These are phyloP conservation scores for Aureobasidium leucospermi DNA, from an alignment of 2,329 filamentous ascomycete genomes.

Conservation along the genomic window DNA sequence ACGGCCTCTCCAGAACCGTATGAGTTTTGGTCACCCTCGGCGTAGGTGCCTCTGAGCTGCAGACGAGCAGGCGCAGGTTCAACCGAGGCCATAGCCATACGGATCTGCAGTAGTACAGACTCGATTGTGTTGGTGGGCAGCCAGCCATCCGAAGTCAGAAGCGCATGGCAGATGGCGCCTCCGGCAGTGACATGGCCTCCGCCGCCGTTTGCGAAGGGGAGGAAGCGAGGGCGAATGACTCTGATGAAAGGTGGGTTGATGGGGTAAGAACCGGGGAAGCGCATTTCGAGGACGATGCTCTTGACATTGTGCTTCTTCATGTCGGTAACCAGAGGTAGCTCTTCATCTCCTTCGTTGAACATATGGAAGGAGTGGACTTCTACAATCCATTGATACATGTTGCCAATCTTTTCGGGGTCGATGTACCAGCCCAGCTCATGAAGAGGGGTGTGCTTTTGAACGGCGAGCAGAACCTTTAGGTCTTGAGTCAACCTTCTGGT, in stretches of 20 bases:
- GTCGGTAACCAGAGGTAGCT: slow-evolving; percentile 63
- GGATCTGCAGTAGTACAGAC: slow-evolving; percentile 71
- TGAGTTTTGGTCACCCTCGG: slow-evolving; percentile 15
- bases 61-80: slow-evolving; percentile 70
- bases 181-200: slow-evolving; percentile 81
- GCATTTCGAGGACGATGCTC: slow-evolving; percentile 73
- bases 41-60: slow-evolving; percentile 22
- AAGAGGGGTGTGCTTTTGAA: slow-evolving; percentile 54
- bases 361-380: slow-evolving; percentile 71
- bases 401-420: slow-evolving; percentile 56
- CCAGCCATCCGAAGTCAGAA: slow-evolving; percentile 52
- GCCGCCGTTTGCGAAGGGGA: slow-evolving; percentile 63
- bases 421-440: slow-evolving; percentile 79
- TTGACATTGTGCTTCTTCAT: slow-evolving; percentile 56
- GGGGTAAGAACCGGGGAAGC: slow-evolving; percentile 70
- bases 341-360: slow-evolving; percentile 21
- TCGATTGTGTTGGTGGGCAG: slow-evolving; percentile 66
- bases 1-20: slow-evolving; percentile 67
- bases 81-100: slow-evolving; percentile 61
- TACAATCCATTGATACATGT: slow-evolving; percentile 86
- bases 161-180: slow-evolving; percentile 58
- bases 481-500: slow-evolving; percentile 58
- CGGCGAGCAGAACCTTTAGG: slow-evolving; percentile 54
- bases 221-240: slow-evolving; percentile 69
- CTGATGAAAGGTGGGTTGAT: slow-evolving; percentile 77